phyloP scores from a whole-genome alignment of 2,329 filamentous ascomycete species.

The Cladorrhinum sp. region DNA sequence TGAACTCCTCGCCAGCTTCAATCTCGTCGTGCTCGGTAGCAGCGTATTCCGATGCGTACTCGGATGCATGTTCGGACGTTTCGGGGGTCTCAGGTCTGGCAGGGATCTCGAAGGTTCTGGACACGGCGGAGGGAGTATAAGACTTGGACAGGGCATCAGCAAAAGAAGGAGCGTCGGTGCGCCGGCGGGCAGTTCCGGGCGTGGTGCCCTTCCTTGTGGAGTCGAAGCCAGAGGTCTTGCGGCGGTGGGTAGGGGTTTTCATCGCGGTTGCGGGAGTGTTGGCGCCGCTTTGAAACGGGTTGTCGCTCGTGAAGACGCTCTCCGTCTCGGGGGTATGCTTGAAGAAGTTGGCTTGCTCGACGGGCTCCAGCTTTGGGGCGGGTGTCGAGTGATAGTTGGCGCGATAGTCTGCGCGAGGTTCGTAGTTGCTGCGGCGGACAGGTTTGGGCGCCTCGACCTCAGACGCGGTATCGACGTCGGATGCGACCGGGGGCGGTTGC shows the following conservation, averaged over 20 bases:
- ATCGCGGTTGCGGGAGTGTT: conserved; percentile 55
- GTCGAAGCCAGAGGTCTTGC: conserved; percentile 46
- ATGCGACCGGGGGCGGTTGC: conserved; percentile 47
- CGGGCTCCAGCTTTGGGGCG: conserved; percentile 53
- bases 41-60: background rate
- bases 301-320: conserved; percentile 80
- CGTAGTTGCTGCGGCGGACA: conserved; percentile 44
- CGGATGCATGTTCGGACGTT: background rate
- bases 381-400: conserved; percentile 42
- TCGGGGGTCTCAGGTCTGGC: conserved; percentile 35
- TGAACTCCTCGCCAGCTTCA: conserved; percentile 86
- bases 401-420: conserved; percentile 29
- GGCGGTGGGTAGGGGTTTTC: conserved; percentile 47
- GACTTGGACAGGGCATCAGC: conserved; percentile 43
- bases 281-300: conserved; percentile 87
- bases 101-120: conserved; percentile 55
- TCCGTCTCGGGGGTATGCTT: conserved; percentile 44
- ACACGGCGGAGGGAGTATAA: conserved; percentile 48
- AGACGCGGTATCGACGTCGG: conserved; percentile 49
- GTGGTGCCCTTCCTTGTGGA: conserved; percentile 34
- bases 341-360: conserved; percentile 46
- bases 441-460: conserved; percentile 46
- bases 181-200: conserved; percentile 42
- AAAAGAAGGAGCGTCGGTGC: conserved; percentile 43
- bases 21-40: conserved; percentile 31